phyloP scores from a whole-genome alignment of 345 rosid species.

The Murraya paniculata region DNA sequence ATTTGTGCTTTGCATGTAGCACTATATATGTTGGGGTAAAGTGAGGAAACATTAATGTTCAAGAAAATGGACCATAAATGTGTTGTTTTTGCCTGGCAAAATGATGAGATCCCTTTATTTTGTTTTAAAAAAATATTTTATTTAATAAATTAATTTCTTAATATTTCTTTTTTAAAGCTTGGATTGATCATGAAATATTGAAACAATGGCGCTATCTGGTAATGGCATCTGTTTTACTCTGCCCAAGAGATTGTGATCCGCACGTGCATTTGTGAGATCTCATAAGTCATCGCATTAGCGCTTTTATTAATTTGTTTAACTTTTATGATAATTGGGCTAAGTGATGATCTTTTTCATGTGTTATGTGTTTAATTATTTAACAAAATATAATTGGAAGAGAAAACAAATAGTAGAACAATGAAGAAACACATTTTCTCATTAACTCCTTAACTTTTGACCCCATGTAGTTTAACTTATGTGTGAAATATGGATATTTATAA shows the following conservation, averaged over 20 bases:
- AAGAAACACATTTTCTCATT: neutral
- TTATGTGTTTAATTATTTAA: neutral
- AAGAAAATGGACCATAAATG: neutral
- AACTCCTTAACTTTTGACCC: neutral
- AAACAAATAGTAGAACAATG: neutral
- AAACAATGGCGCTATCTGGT: neutral
- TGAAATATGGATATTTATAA: too few species aligned
- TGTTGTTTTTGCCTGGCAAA: neutral
- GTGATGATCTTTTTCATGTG: neutral
- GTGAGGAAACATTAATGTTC: neutral
- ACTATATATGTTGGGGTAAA: neutral
- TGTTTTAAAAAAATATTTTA: neutral
- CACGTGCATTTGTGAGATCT: slow-evolving; percentile 6
- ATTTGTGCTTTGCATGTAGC: too few species aligned
- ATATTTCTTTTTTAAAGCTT: neutral
- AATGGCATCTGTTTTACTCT: neutral
- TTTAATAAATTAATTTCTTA: too few species aligned
- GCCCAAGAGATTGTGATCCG: slow-evolving; percentile 11
- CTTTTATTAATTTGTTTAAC: neutral
- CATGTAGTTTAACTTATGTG: too few species aligned
- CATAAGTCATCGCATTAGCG: neutral
- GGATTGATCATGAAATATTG: neutral
- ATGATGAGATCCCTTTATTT: neutral
- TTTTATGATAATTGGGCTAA: neutral
- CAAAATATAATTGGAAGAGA: neutral